Evolutionary conservation across 1,284 basidiomycete genomes (phyloP).

Genomic region (Limonomyces culmigenus): DNA sequence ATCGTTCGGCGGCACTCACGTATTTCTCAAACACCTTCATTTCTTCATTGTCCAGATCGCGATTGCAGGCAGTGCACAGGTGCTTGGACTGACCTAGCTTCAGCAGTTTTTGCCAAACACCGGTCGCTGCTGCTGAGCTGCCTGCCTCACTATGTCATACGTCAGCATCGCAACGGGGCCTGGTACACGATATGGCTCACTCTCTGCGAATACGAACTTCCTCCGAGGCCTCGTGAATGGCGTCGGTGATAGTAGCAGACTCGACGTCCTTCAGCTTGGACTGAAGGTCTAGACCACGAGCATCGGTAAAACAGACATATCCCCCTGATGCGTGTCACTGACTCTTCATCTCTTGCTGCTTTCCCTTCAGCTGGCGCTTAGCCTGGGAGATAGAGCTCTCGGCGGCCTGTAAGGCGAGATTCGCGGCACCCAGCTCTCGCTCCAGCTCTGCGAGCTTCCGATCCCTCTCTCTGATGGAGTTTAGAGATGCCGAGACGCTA

Average conservation of each 20-base stretch:
- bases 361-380: slow-evolving; percentile 42
- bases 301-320: slow-evolving; percentile 1
- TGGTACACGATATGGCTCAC: slow-evolving; percentile 27
- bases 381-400: slow-evolving; percentile 44
- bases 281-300: slow-evolving; percentile 29
- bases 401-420: slow-evolving; percentile 38
- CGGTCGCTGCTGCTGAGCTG: slow-evolving; percentile 20
- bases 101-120: slow-evolving; percentile 52
- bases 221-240: slow-evolving; percentile 33
- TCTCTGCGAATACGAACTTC: slow-evolving; percentile 36
- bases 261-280: slow-evolving; percentile 31
- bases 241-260: slow-evolving; percentile 31
- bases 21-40: slow-evolving; percentile 47
- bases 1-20: slow-evolving; percentile 22
- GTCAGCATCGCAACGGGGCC: too few relatives aligned
- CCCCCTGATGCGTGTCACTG: slow-evolving; percentile 6
- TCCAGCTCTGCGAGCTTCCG: slow-evolving; percentile 41
- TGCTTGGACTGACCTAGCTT: slow-evolving; percentile 44
- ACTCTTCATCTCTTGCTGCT: slow-evolving; percentile 51
- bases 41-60: slow-evolving; percentile 50
- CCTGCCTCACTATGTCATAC: slow-evolving; percentile 13
- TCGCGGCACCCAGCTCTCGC: slow-evolving; percentile 26
- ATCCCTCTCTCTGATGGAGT: slow-evolving; percentile 43
- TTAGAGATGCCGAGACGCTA: too few relatives aligned
- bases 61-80: slow-evolving; percentile 64